phyloP scores from a whole-genome alignment of 2,329 filamentous ascomycete species.

The Trichoderma sp. region DNA sequence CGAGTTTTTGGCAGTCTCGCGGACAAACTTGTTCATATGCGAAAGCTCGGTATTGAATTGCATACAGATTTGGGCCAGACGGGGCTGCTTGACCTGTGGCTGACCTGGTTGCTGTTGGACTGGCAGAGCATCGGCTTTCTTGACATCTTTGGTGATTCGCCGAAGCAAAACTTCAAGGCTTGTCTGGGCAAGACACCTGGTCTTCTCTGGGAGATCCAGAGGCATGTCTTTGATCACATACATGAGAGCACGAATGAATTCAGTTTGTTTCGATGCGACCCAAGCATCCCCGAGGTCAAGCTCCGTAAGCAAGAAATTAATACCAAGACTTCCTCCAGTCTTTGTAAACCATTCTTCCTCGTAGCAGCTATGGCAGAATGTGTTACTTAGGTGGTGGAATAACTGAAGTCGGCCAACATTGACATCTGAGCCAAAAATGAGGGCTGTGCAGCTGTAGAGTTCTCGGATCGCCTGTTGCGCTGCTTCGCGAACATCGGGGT shows the following conservation, averaged over 20 bases:
- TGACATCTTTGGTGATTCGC: slow-evolving; percentile 75
- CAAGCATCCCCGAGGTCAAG: slow-evolving; percentile 82
- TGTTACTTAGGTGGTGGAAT: slow-evolving; percentile 78
- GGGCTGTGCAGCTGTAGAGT: slow-evolving; percentile 73
- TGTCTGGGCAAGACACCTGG: slow-evolving; percentile 76
- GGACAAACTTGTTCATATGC: slow-evolving; percentile 95
- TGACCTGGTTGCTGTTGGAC: slow-evolving; percentile 46
- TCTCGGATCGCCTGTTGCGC: slow-evolving; percentile 77
- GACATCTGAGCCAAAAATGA: slow-evolving; percentile 75
- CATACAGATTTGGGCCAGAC: slow-evolving; percentile 75
- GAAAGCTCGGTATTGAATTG: slow-evolving; percentile 85
- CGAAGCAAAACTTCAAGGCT: slow-evolving; percentile 79
- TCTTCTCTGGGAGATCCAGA: slow-evolving; percentile 86
- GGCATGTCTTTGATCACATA: slow-evolving; percentile 99
- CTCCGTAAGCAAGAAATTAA: slow-evolving; percentile 82
- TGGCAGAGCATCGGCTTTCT: slow-evolving; percentile 68
- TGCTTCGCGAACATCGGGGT: slow-evolving; percentile 75
- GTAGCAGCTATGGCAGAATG: slow-evolving; percentile 92
- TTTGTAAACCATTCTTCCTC: slow-evolving; percentile 99
- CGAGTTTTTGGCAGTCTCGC: slow-evolving; percentile 79
- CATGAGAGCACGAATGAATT: slow-evolving; percentile 87
- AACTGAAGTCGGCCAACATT: slow-evolving; percentile 77
- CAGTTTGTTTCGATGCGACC: slow-evolving; percentile 78
- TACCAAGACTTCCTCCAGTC: slow-evolving; percentile 86
- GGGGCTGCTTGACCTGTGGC: slow-evolving; percentile 53